Percentiles rank a stretch among this genome's conserved stretches.
Evolutionary conservation across 306 rosid species (phyloP).

Genomic region (Cotoneaster glaucophyllus): DNA sequence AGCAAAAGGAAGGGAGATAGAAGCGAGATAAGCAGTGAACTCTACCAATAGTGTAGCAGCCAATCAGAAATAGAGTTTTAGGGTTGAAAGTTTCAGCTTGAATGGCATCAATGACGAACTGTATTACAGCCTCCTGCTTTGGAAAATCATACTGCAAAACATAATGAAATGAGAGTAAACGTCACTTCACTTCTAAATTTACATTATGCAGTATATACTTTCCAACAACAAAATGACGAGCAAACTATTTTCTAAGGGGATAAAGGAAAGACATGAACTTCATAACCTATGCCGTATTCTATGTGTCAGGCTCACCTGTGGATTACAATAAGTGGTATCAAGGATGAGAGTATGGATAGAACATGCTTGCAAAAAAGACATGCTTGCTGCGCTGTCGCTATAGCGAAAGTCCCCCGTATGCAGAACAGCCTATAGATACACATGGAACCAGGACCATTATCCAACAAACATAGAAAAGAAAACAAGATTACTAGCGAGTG

Average conservation of each 20-base stretch:
- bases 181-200: neutral
- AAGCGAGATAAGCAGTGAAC: slow-evolving; percentile 8
- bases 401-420: slow-evolving; percentile 96
- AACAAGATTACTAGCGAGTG: slow-evolving; percentile 3
- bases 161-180: slow-evolving; percentile 15
- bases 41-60: slow-evolving; percentile 93
- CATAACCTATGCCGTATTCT: neutral
- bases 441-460: slow-evolving; percentile 1
- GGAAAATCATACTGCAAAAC: slow-evolving; percentile 88
- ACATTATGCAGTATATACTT: neutral
- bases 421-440: slow-evolving; percentile 63
- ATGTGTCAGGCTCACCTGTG: slow-evolving; percentile 57
- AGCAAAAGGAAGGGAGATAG: neutral
- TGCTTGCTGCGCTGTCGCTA: slow-evolving; percentile 50
- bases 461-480: slow-evolving; percentile 10
- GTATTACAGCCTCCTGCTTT: slow-evolving; percentile 89
- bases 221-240: neutral
- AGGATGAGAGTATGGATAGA: slow-evolving; percentile 69
- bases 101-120: slow-evolving; percentile 86
- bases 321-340: slow-evolving; percentile 88
- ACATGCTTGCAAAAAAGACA: slow-evolving; percentile 38
- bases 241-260: neutral
- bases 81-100: slow-evolving; percentile 92
- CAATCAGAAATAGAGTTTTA: slow-evolving; percentile 82
- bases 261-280: neutral